phyloP scores from a whole-genome alignment of 2,329 filamentous ascomycete genomes.

The Colletotrichum karsti region DNA sequence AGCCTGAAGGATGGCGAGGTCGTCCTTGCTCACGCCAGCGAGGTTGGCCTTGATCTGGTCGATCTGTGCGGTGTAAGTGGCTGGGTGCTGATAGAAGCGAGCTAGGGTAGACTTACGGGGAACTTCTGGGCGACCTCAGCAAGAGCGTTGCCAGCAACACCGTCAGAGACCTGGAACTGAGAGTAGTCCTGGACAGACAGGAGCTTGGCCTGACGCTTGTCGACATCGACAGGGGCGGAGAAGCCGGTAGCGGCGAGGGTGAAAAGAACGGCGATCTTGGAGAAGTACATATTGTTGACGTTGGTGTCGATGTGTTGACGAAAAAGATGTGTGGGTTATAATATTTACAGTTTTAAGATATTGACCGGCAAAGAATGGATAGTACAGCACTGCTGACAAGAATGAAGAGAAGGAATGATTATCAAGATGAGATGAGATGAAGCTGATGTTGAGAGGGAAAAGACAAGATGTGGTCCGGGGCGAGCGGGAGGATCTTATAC shows the following conservation, averaged over 20 bases:
- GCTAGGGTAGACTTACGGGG: constrained; percentile 46
- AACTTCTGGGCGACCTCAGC: constrained; percentile 63
- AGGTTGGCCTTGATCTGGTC: constrained; percentile 44
- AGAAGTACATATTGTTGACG: constrained; percentile 45
- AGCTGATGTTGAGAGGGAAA: background rate
- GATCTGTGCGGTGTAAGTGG: constrained; percentile 1
- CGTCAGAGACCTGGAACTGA: constrained; percentile 56
- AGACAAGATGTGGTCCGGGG: background rate
- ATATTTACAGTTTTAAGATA: constrained; percentile 13
- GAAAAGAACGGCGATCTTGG: constrained; percentile 45
- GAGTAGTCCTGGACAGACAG: constrained; percentile 25
- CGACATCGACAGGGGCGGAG: constrained; percentile 35
- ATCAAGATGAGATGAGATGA: constrained; percentile 14
- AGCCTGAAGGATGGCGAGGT: constrained; percentile 59
- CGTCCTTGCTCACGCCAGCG: constrained; percentile 52
- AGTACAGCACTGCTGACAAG: constrained; percentile 20
- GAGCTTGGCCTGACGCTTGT: constrained; percentile 33
- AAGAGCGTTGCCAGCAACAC: constrained; percentile 60
- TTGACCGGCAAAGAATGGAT: constrained; percentile 13
- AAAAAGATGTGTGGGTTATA: constrained; percentile 7
- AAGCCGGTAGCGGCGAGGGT: constrained; percentile 44
- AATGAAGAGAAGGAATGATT: constrained; percentile 8
- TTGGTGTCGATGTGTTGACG: constrained; percentile 7
- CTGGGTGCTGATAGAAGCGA: too few relatives aligned
- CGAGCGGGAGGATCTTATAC: constrained; percentile 26